A percentile compares a stretch with the other conserved stretches of the same genome.
These are phyloP conservation scores for Starmerella stigmatis DNA, from an alignment of 805 yeast species.

Conservation along the genomic window DNA sequence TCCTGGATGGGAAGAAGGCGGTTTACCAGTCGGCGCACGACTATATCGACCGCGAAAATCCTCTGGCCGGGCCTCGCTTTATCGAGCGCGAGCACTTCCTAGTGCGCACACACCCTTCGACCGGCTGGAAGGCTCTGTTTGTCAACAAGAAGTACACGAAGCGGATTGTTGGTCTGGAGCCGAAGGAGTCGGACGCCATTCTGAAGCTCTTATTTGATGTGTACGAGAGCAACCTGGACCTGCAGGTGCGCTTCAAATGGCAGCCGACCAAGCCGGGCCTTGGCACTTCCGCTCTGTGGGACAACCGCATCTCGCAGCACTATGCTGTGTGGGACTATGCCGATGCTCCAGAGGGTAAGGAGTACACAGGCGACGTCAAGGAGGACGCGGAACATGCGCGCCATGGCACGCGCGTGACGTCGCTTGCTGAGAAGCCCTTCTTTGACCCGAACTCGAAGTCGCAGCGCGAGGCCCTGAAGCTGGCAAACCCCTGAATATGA, in stretches of 20 bases:
- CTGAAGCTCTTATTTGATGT: slow-evolving; percentile 44
- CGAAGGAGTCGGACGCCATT: slow-evolving; percentile 56
- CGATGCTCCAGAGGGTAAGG: slow-evolving; percentile 12
- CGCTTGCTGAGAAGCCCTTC: slow-evolving; percentile 45
- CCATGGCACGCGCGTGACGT: slow-evolving; percentile 45
- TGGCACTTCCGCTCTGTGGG: slow-evolving; percentile 40
- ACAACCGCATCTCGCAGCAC: slow-evolving; percentile 44
- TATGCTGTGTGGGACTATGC: slow-evolving; percentile 40
- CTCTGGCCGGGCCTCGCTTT: slow-evolving; percentile 17
- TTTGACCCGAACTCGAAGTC: slow-evolving; percentile 36
- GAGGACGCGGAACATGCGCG: slow-evolving; percentile 17
- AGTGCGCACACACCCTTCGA: slow-evolving; percentile 54
- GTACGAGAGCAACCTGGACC: slow-evolving; percentile 25
- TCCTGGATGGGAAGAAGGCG: slow-evolving; percentile 48
- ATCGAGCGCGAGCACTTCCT: slow-evolving; percentile 50
- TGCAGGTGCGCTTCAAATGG: slow-evolving; percentile 45
- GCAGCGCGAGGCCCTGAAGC: slow-evolving; percentile 20
- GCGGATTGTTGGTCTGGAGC: slow-evolving; percentile 59
- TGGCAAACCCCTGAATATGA: slow-evolving; percentile 17
- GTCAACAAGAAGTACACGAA: slow-evolving; percentile 52
- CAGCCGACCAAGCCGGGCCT: slow-evolving; percentile 32
- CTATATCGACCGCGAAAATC: slow-evolving; percentile 35
- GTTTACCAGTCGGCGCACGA: slow-evolving; percentile 40
- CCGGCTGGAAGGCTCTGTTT: slow-evolving; percentile 50
- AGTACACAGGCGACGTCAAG: neutral